phyloP scores from a whole-genome alignment of 2,329 filamentous ascomycete species.

The Paracorniculantispora psalliotae region DNA sequence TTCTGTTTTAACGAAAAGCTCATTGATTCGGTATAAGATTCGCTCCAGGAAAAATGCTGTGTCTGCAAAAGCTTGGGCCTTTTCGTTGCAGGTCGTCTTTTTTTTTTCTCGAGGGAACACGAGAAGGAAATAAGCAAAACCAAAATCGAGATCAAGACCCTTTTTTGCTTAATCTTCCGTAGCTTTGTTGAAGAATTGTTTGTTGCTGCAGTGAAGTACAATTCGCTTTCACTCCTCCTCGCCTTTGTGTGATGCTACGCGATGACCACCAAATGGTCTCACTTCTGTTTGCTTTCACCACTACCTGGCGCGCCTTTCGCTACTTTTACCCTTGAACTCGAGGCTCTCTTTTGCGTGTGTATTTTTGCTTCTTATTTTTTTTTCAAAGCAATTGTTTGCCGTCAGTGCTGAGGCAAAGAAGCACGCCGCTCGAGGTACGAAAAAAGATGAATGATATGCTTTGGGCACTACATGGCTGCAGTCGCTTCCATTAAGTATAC shows the following conservation, averaged over 20 bases:
- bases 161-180: background rate
- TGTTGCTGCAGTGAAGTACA: slow-evolving; percentile 3
- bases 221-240: background rate
- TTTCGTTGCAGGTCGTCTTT: background rate
- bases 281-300: slow-evolving; percentile 4
- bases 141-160: no score
- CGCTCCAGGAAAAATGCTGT: background rate
- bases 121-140: background rate
- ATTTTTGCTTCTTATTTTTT: background rate
- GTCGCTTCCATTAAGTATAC: no score
- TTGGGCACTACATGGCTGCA: no score
- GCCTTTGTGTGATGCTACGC: slow-evolving; percentile 3
- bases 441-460: background rate
- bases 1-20: background rate
- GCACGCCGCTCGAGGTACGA: background rate
- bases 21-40: background rate
- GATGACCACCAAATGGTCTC: slow-evolving; percentile 1
- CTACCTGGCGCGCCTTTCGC: background rate
- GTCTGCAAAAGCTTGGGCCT: background rate
- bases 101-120: background rate
- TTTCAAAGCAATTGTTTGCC: background rate
- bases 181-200: background rate
- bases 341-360: background rate
- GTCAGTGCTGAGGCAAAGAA: background rate
- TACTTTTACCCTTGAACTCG: background rate